These are phyloP conservation scores for Pholiota adiposa DNA, from an alignment of 1,284 basidiomycete genomes.

Conservation along the genomic window DNA sequence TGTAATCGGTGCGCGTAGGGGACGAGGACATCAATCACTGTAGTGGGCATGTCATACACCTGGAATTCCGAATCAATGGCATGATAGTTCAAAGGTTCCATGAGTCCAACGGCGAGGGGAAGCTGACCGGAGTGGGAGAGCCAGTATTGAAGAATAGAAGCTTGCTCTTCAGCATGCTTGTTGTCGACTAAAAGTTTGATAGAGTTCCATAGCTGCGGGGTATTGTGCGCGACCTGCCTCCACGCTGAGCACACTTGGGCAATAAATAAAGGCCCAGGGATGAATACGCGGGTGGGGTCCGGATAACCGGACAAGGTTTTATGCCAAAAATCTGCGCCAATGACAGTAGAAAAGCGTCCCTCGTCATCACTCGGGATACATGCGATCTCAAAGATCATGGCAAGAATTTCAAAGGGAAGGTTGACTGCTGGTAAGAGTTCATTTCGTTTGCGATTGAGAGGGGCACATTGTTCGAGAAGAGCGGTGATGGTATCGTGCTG, in stretches of 20 bases:
- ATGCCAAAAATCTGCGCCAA: too few species aligned
- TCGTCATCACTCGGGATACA: too few species aligned
- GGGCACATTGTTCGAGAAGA: slow-evolving; percentile 19
- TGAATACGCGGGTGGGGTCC: too few species aligned
- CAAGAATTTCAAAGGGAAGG: slow-evolving; percentile 20
- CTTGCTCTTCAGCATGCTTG: slow-evolving; percentile 14
- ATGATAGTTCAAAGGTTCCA: slow-evolving; percentile 13
- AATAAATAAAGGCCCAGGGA: slow-evolving; percentile 24
- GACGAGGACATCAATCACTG: slow-evolving; percentile 18
- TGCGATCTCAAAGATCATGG: too few species aligned
- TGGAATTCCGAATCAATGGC: slow-evolving; percentile 10
- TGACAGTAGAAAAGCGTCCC: too few species aligned
- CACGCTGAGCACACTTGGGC: slow-evolving; percentile 21
- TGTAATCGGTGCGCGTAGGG: slow-evolving; percentile 21
- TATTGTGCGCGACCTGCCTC: slow-evolving; percentile 14
- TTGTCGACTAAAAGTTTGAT: slow-evolving; percentile 14
- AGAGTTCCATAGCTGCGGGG: slow-evolving; percentile 21
- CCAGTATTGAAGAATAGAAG: slow-evolving; percentile 10
- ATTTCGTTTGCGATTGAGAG: slow-evolving; percentile 21
- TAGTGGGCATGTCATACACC: slow-evolving; percentile 10
- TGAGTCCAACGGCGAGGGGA: slow-evolving; percentile 19
- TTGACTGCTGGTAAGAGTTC: slow-evolving; percentile 18
- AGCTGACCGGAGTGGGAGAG: slow-evolving; percentile 16
- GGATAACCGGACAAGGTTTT: too few species aligned
- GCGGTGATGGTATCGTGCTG: slow-evolving; percentile 9